A percentile compares a stretch with the other conserved stretches of the same genome.
Conservation (phyloP, 1,284 basidiomycete species). For the Ustilago trichophora region DNA sequence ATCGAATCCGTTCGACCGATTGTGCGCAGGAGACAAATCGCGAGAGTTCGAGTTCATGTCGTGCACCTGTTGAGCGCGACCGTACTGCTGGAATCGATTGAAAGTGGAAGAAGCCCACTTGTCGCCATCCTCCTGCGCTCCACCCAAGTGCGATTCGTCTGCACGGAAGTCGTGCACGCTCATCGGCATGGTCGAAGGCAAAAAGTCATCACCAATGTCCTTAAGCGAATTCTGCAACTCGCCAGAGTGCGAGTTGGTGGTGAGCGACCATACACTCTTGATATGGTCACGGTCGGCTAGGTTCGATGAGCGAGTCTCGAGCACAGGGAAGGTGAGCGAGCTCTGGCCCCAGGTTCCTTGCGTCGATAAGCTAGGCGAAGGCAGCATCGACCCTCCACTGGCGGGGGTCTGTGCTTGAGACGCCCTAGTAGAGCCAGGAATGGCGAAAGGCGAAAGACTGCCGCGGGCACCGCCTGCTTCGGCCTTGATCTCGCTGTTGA, state of each 20-base stretch:
- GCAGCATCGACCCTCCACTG: slow-evolving; percentile 41
- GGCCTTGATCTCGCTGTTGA: slow-evolving; percentile 57
- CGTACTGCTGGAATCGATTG: slow-evolving; percentile 33
- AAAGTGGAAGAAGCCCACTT: slow-evolving; percentile 26
- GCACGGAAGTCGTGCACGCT: slow-evolving; percentile 51
- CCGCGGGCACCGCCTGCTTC: slow-evolving; percentile 20
- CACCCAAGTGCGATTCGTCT: slow-evolving; percentile 18
- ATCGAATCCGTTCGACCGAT: slow-evolving; percentile 36
- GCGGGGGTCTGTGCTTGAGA: slow-evolving; percentile 43
- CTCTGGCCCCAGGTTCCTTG: slow-evolving; percentile 54
- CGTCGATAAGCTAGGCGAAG: slow-evolving; percentile 49
- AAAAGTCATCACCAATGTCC: slow-evolving; percentile 56
- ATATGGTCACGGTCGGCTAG: slow-evolving; percentile 49
- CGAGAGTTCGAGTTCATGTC: slow-evolving; percentile 19
- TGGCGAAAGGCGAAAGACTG: slow-evolving; percentile 31
- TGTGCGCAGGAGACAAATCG: slow-evolving; percentile 33
- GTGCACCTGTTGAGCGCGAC: slow-evolving; percentile 16
- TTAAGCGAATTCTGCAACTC: slow-evolving; percentile 56
- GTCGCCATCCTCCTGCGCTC: slow-evolving; percentile 9
- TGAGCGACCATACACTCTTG: slow-evolving; percentile 59
- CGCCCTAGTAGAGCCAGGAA: slow-evolving; percentile 27
- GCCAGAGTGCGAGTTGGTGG: slow-evolving; percentile 39
- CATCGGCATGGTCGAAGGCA: slow-evolving; percentile 51
- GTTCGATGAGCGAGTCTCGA: slow-evolving; percentile 38
- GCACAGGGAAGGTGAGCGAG: slow-evolving; percentile 52